phyloP scores from a whole-genome alignment of 805 yeast species.

The Zygosaccharomyces bailii region DNA sequence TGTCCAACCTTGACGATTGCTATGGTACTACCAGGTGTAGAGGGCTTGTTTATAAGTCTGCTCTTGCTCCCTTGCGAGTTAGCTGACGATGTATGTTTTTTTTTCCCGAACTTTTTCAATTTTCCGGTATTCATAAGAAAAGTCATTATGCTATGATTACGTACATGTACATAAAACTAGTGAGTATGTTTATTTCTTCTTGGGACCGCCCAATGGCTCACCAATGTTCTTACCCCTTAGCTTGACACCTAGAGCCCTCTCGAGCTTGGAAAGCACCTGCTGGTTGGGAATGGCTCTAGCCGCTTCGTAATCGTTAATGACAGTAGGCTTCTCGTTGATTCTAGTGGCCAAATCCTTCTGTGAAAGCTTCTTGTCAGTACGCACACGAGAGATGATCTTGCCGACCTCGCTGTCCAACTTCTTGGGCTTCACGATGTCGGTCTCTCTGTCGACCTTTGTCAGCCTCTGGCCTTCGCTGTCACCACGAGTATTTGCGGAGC shows the following conservation, averaged over 20 bases:
- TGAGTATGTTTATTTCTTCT: conserved; percentile 37
- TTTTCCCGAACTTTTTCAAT: conserved; percentile 2
- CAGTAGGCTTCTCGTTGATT: conserved; percentile 92
- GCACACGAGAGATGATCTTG: conserved; percentile 75
- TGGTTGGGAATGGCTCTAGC: conserved; percentile 97
- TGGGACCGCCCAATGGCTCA: conserved; percentile 60
- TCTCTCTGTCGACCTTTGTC: conserved; percentile 88
- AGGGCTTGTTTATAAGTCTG: too few relatives aligned
- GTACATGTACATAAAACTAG: not conserved
- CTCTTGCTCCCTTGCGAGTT: not conserved
- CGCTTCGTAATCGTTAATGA: conserved; percentile 93
- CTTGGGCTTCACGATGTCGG: conserved; percentile 89
- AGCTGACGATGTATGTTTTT: not conserved
- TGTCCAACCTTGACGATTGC: not conserved
- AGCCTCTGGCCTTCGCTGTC: conserved; percentile 93
- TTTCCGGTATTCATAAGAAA: not conserved
- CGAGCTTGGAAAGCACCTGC: conserved; percentile 87
- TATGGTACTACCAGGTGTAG: too few relatives aligned
- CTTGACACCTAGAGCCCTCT: conserved; percentile 90
- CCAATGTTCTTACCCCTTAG: conserved; percentile 96
- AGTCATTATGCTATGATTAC: conserved; percentile 6
- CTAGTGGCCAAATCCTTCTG: conserved; percentile 97
- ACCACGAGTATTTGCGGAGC: conserved; percentile 55
- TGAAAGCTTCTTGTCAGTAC: conserved; percentile 83
- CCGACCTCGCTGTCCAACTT: conserved; percentile 84